Evolutionary conservation across 352 stramenopile species (phyloP), one percentile per base, ranked within the genome.

Genomic region (Globisporangium acanthophoron): DNA sequence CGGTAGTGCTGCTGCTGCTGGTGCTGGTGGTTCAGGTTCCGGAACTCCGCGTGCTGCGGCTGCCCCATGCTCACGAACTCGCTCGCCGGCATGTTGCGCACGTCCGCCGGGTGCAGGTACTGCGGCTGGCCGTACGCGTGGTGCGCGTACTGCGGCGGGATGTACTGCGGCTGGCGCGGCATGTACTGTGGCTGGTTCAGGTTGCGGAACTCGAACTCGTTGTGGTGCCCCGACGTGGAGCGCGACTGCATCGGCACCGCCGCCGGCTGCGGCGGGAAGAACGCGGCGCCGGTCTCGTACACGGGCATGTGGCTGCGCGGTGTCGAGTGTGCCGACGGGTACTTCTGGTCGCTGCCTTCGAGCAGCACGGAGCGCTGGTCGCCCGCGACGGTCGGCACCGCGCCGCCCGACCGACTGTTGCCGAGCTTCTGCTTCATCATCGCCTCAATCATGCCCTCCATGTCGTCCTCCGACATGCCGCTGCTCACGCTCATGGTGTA

Each of bases 401-500:
- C 50, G 2, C 44, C 52, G 21, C 33, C 45, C 20, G 35, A 35
- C 3, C 40, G 21, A 9, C 35, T 58, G 33, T 47, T 58, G 31
- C 24, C 40, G 3, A 59, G 40, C 31, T 63, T 63, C 21, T 56
- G 47, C 29, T 52, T 52, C 49, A 55, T 54, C 52, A 65, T 59
- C 3, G 53, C 52, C 16, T 65, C 59, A 45, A 65, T 65, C 52
- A 55, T 54, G 37, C 31, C 47, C 27, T 65, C 59, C n/a, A 65
- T 49, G 8, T 60, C 59, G 45, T 60, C 52, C 40, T 65, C 59
- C 4, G 59, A 60, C 59, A 65, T 60, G 18, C 37, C 47, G 21
- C 59, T 63, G 58, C 57, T 54, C 13, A 63, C 57, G 27, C 57
- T 63, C n/a, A 58, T 44, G 9, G 24, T 52, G 57, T 58, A 63